Conservation (phyloP, 2,329 filamentous ascomycete species). For the Pseudogymnoascus pannorum region DNA sequence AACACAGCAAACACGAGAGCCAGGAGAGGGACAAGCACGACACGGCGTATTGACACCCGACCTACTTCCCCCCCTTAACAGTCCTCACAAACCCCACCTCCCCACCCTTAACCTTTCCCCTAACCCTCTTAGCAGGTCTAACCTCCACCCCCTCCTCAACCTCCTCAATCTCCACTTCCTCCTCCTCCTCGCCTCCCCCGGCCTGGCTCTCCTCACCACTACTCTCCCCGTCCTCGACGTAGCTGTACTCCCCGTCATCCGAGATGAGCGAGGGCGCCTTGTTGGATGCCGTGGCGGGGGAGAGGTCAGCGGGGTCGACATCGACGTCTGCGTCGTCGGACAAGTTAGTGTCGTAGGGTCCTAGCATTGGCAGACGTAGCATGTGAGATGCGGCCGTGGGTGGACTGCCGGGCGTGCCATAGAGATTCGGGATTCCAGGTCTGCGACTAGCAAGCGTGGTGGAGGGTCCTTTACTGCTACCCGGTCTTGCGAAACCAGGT, state of each 20-base stretch:
- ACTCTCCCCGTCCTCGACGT: constrained; percentile 56
- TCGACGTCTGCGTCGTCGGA: constrained; percentile 47
- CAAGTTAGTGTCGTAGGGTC: neutral
- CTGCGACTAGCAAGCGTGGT: neutral
- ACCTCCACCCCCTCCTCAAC: constrained; percentile 45
- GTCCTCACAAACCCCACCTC: constrained; percentile 1
- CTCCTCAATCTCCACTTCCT: constrained; percentile 56
- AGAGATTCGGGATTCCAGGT: neutral
- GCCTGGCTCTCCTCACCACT: constrained; percentile 35
- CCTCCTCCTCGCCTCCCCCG: constrained; percentile 44
- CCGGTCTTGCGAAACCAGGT: neutral
- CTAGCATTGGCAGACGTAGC: neutral
- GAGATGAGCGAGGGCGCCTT: constrained; percentile 73
- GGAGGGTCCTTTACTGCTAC: neutral
- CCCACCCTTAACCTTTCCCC: constrained; percentile 14
- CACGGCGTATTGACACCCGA: no score
- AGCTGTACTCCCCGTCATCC: constrained; percentile 72
- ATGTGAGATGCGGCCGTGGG: neutral
- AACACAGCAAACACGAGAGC: no score
- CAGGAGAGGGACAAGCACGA: no score
- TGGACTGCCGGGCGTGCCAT: neutral
- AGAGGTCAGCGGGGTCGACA: constrained; percentile 45
- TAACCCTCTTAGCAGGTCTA: no score
- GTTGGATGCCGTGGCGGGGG: constrained; percentile 65
- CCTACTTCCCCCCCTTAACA: neutral